A percentile compares a stretch with the other conserved stretches of the same genome.
Conservation (phyloP, 768 basidiomycete species). For the Calvatia gigantea region DNA sequence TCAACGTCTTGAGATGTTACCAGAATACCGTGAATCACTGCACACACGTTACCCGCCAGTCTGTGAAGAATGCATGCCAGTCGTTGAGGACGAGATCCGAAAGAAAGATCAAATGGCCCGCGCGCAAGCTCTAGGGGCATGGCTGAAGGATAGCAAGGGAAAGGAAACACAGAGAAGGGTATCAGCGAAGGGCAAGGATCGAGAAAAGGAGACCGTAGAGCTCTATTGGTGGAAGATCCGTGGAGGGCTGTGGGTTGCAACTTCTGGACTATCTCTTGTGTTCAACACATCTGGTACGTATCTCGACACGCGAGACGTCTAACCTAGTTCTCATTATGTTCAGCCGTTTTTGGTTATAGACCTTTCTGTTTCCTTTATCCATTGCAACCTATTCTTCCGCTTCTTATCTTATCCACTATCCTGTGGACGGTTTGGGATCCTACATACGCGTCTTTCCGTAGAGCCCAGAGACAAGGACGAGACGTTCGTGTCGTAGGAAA, state of each 20-base stretch:
- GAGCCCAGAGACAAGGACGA: constrained; percentile 66
- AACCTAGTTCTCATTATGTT: background rate
- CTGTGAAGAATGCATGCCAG: constrained; percentile 70
- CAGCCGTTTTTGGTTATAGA: constrained; percentile 31
- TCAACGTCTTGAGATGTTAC: constrained; percentile 56
- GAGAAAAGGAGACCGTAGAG: constrained; percentile 43
- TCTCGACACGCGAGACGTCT: constrained; percentile 16
- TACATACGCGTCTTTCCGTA: constrained; percentile 59
- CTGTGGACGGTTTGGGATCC: constrained; percentile 88
- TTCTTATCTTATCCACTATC: constrained; percentile 53
- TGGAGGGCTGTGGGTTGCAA: constrained; percentile 62
- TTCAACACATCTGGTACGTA: constrained; percentile 44
- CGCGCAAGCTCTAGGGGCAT: constrained; percentile 69
- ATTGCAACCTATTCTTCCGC: constrained; percentile 42
- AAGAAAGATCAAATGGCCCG: constrained; percentile 82
- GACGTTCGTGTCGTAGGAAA: constrained; percentile 67
- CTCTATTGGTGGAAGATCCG: constrained; percentile 66
- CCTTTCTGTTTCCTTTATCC: constrained; percentile 24
- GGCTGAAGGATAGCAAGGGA: constrained; percentile 64
- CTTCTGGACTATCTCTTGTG: constrained; percentile 37
- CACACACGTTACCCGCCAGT: constrained; percentile 85
- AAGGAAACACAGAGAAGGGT: constrained; percentile 52
- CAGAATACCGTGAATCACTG: constrained; percentile 71
- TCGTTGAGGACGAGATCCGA: constrained; percentile 78
- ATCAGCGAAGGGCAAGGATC: constrained; percentile 35